Evolutionary conservation across 306 rosid genomes (phyloP).

Genomic region (Geum urbanum): DNA sequence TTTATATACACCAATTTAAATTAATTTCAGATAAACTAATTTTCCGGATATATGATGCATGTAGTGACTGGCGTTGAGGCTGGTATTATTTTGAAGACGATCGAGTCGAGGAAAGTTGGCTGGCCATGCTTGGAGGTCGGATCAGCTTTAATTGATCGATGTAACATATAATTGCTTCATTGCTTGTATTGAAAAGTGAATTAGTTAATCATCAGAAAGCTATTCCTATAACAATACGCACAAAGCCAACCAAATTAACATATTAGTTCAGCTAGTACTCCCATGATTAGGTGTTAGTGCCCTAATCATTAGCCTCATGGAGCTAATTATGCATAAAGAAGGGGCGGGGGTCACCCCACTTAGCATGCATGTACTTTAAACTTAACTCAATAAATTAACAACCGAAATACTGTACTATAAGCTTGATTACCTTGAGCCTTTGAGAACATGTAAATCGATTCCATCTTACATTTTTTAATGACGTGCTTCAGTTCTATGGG

Average conservation of each 20-base stretch:
- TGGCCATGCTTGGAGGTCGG: neutral
- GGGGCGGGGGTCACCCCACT: neutral
- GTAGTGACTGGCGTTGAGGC: neutral
- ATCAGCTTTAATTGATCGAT: neutral
- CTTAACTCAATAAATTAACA: neutral
- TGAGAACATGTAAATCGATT: neutral
- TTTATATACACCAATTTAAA: no score
- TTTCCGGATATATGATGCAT: no score
- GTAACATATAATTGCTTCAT: no score
- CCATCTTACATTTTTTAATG: neutral
- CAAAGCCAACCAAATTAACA: slow-evolving; percentile 27
- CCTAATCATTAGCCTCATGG: slow-evolving; percentile 29
- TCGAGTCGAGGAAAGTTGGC: neutral
- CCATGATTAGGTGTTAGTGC: slow-evolving; percentile 27
- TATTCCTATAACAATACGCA: neutral
- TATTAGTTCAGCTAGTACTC: slow-evolving; percentile 25
- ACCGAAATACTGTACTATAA: neutral
- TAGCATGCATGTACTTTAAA: neutral
- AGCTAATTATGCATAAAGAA: slow-evolving; percentile 6
- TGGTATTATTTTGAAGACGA: neutral
- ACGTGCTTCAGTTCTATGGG: neutral
- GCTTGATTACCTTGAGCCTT: slow-evolving; percentile 7
- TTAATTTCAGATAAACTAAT: no score
- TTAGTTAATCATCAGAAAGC: slow-evolving; percentile 11
- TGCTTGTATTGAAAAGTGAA: neutral